Evolutionary conservation across 805 yeast genomes (phyloP).

Genomic region (Candida peoriensis): DNA sequence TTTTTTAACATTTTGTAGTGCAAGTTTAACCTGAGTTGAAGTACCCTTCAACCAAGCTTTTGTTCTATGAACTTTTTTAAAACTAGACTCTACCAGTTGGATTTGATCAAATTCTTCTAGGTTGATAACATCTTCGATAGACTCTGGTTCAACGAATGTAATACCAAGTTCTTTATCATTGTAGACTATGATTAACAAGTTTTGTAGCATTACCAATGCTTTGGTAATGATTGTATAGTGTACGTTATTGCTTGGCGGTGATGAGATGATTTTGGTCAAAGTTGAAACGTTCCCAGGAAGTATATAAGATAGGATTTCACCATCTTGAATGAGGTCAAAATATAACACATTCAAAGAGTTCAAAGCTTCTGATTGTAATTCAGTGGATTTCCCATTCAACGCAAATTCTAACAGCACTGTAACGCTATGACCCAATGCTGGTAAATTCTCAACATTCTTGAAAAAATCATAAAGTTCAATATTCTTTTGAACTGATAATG

Average conservation of each 20-base stretch:
- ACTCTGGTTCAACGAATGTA: constrained; percentile 17
- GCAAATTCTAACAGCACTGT: constrained; percentile 36
- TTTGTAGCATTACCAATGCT: constrained; percentile 26
- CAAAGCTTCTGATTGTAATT: constrained; percentile 30
- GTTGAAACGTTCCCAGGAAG: constrained; percentile 48
- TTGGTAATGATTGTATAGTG: constrained; percentile 34
- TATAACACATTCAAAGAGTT: constrained; percentile 31
- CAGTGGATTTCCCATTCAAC: constrained; percentile 21
- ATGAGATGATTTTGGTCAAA: constrained; percentile 33
- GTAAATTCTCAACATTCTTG: constrained; percentile 30
- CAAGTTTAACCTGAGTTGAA: constrained; percentile 41
- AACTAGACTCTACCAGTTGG: constrained; percentile 13
- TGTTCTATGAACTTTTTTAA: constrained; percentile 35
- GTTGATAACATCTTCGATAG: constrained; percentile 12
- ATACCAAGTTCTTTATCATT: constrained; percentile 35
- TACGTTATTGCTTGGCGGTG: constrained; percentile 25
- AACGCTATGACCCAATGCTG: constrained; percentile 44
- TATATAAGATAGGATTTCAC: constrained; percentile 43
- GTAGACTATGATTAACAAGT: constrained; percentile 32
- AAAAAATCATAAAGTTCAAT: constrained; percentile 22
- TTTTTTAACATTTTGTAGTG: constrained; percentile 28
- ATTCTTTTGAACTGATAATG: constrained; percentile 22
- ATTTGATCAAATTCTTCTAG: constrained; percentile 14
- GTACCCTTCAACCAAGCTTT: constrained; percentile 54
- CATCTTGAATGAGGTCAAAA: constrained; percentile 33